Evolutionary conservation across 805 yeast genomes (phyloP), one percentile per base, ranked within the genome.

Genomic region (baker's yeast (Saccharomyces cerevisiae)): DNA sequence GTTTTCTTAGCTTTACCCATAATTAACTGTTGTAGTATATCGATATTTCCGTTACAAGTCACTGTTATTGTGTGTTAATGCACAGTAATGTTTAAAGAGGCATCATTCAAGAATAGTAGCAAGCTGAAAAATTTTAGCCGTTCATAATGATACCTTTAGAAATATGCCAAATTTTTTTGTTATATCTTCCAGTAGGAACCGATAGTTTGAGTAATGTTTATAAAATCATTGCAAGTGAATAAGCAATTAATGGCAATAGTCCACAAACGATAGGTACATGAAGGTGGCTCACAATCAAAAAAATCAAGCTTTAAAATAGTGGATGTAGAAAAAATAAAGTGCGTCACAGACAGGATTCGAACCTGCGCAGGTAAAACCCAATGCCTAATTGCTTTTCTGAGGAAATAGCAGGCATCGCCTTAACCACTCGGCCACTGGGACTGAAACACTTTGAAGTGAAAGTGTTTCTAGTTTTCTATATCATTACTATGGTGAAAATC

Each of bases 261-360:
- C 3, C 5, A 32, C 4, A 32, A 14, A n/a, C 8, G 3, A n/a
- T 1, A 6, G 14, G 5, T 14, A n/a, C 14, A 14, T 32, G 6
- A 3, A n/a, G 41, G 9, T n/a, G 1, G 8, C 8, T 3, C 14
- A n/a, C 14, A 9, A n/a, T 13, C 3, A 32, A 32, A 14, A 14
- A 14, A 32, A 1, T n/a, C n/a, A n/a, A n/a, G n/a, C n/a, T n/a
- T n/a, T n/a, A n/a, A n/a, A n/a, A n/a, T n/a, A n/a, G n/a, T n/a
- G n/a, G n/a, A n/a, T n/a, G n/a, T 26, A 32, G 8, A 8, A 9
- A 32, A 32, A n/a, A n/a, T 13, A 79, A 75, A 75, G 71, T 68
- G 62, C 96, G 96, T 87, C 87, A 89, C 95, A 86, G 95, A 88
- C 96, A 89, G 95, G 96, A 89, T 89, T 89, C 96, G 96, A 89